Conservation (phyloP, 495 filamentous ascomycete species). For the Daldinia decipiens region DNA sequence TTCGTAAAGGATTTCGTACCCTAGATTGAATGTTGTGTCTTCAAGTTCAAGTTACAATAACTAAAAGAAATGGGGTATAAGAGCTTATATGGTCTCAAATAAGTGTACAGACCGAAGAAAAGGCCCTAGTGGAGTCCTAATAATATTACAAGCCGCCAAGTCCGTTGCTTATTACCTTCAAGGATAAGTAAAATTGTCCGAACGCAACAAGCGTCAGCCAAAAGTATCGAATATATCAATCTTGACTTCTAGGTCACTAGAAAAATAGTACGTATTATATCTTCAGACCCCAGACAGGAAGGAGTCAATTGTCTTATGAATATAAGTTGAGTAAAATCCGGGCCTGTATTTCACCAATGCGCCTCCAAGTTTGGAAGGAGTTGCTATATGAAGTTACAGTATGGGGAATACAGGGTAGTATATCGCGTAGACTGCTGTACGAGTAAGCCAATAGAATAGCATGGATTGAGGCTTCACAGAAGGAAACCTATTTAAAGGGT, state of each 20-base stretch:
- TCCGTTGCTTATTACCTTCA: neutral
- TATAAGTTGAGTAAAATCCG: neutral
- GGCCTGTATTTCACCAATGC: neutral
- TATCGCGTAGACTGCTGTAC: neutral
- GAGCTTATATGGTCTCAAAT: neutral
- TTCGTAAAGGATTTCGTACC: neutral
- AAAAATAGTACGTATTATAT: neutral
- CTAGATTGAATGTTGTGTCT: neutral
- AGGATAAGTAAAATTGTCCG: no score
- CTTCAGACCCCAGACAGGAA: neutral
- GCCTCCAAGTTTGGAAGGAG: constrained; percentile 20
- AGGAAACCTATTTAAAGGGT: constrained; percentile 1
- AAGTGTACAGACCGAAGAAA: neutral
- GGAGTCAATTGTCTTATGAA: neutral
- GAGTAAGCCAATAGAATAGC: constrained; percentile 19
- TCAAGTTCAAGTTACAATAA: neutral
- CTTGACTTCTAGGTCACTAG: neutral
- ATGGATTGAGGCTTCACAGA: neutral
- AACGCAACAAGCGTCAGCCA: constrained; percentile 1
- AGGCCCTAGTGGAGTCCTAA: neutral
- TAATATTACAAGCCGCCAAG: neutral
- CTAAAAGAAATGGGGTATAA: neutral
- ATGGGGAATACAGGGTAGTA: neutral
- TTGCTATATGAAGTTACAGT: neutral
- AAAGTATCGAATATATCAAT: neutral